Conservation (phyloP, 1,139 yeast species). For the Petasospora fabianii region DNA sequence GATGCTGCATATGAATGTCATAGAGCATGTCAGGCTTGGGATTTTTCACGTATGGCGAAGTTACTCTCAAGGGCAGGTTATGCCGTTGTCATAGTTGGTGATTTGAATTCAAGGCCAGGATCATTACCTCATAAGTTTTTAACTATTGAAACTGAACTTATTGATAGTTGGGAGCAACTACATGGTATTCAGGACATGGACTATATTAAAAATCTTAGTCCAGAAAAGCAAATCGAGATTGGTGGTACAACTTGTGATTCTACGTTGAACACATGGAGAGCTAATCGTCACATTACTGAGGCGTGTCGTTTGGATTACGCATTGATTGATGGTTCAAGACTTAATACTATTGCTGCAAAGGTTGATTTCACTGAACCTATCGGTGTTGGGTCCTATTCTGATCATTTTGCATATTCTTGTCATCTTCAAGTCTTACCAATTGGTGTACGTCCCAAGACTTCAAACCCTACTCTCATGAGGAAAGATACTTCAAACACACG, state of each 20-base stretch:
- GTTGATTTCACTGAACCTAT: constrained; percentile 78
- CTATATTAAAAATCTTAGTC: constrained; percentile 49
- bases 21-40: constrained; percentile 96
- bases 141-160: constrained; percentile 62
- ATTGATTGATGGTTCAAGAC: constrained; percentile 54
- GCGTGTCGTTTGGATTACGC: constrained; percentile 94
- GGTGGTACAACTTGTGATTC: constrained; percentile 95
- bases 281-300: constrained; percentile 53
- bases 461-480: too few species aligned
- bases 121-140: constrained; percentile 77
- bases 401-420: constrained; percentile 86
- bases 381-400: constrained; percentile 70
- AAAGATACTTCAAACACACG: too few species aligned
- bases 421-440: constrained; percentile 36
- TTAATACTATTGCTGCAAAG: constrained; percentile 54
- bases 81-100: constrained; percentile 88
- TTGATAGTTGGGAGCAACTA: constrained; percentile 80
- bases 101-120: constrained; percentile 84
- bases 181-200: constrained; percentile 42
- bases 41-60: constrained; percentile 65
- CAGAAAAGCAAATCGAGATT: constrained; percentile 60
- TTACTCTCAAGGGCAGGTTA: constrained; percentile 70
- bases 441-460: background rate
- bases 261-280: constrained; percentile 81
- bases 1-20: constrained; percentile 91